Evolutionary conservation across 164 flowering plant genomes (phyloP).

Genomic region (Umbellularia californica): DNA sequence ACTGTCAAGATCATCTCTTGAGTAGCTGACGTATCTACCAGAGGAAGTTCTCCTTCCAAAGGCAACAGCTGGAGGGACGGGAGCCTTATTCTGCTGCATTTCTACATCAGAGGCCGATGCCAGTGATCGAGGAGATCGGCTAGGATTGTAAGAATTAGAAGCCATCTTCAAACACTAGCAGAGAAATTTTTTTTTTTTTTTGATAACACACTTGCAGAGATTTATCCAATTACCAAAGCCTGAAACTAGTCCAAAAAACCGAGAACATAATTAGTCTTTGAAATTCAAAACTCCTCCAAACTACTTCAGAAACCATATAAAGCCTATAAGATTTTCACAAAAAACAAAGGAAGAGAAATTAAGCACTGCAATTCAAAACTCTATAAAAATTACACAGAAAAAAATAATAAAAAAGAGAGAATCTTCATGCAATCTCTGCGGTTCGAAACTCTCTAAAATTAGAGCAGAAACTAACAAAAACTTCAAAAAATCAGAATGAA

Average conservation of each 20-base stretch:
- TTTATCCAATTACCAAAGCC: neutral
- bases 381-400: neutral
- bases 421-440: no score
- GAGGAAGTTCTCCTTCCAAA: slow-evolving; percentile 53
- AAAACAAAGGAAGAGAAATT: neutral
- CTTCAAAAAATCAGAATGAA: neutral
- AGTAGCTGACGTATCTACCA: slow-evolving; percentile 48
- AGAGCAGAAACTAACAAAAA: neutral
- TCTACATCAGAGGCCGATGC: slow-evolving; percentile 32
- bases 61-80: slow-evolving; percentile 26
- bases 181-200: no score
- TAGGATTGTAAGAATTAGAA: slow-evolving; percentile 37
- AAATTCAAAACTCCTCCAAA: no score
- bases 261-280: no score
- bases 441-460: neutral
- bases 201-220: neutral
- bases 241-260: neutral
- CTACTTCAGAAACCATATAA: neutral
- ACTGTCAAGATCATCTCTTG: slow-evolving; percentile 57
- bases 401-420: no score
- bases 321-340: neutral
- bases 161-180: slow-evolving; percentile 27
- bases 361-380: neutral
- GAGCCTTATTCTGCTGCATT: slow-evolving; percentile 14
- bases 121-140: slow-evolving; percentile 31